Conservation (phyloP, 306 rosid genomes). For the Arachis stenosperma region DNA sequence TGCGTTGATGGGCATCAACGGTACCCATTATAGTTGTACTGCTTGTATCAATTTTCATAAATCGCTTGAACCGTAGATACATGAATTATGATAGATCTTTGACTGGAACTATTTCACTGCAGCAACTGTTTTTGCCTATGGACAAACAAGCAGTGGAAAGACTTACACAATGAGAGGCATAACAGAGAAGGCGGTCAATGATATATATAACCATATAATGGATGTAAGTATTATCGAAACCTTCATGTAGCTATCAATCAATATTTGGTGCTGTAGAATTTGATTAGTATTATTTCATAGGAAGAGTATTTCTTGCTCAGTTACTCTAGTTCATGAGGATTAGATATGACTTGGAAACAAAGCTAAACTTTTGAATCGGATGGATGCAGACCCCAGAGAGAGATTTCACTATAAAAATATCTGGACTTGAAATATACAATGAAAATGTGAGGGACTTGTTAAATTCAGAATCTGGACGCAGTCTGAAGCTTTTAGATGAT, state of each 20-base stretch:
- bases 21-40: slow-evolving; percentile 46
- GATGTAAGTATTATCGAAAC: slow-evolving; percentile 58
- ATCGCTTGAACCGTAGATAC: neutral
- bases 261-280: neutral
- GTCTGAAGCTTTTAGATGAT: slow-evolving; percentile 89
- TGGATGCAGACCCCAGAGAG: slow-evolving; percentile 84
- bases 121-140: slow-evolving; percentile 98
- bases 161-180: slow-evolving; percentile 99
- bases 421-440: slow-evolving; percentile 97
- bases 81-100: neutral
- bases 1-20: slow-evolving; percentile 92
- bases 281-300: slow-evolving; percentile 1
- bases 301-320: neutral
- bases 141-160: slow-evolving; percentile 99
- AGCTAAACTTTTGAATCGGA: slow-evolving; percentile 33
- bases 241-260: neutral
- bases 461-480: slow-evolving; percentile 91
- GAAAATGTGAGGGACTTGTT: slow-evolving; percentile 93
- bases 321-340: slow-evolving; percentile 8
- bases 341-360: neutral
- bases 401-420: slow-evolving; percentile 80
- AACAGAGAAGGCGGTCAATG: slow-evolving; percentile 95
- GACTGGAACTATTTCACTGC: slow-evolving; percentile 32
- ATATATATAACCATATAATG: slow-evolving; percentile 83
- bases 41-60: neutral